Base-by-base conservation (phyloP, 441 rosid species). In the California macrophylla region DNA sequence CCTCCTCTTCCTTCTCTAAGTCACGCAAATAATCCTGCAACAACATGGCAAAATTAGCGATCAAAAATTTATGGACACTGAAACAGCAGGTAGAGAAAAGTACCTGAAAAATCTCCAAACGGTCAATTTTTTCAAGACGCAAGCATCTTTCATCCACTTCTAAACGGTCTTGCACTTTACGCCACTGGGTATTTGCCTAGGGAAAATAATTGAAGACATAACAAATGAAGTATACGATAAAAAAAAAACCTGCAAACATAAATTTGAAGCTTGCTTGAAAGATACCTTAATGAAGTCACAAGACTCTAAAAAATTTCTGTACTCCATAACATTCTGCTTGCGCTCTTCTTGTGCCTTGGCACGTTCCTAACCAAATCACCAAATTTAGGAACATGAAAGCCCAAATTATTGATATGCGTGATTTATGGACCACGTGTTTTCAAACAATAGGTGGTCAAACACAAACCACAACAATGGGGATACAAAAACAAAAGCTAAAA, bases 171-270 rank as follows among this genome's bases (percentile, higher is more conserved):
- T 86, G 91, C 80, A 88, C 84, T 82, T 88, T 88, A 63, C 91
- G 86, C 94, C 93, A 88, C 69, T 88, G 94, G 80, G 83, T 88
- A 77, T 72, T 79, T 47, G 91, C 84, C 94, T 88, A 75, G 52
- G 66, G 65, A 61, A 34, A 54, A 32, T 45, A 24, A 62, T 10
- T 74, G 72, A 67, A 66, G 69, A 75, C 65, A 64, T 52, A 67
- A 21, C 32, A 69, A 58, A 50, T 78, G 16, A 36, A 69, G 21
- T 24, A 56, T 56, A 56, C 64, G 15, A 0, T 47, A 7, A 24
- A 23, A 7, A 24, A 23, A 64, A 58, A 70, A 25, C 64, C 69
- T 16, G 52, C 61, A 66, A 69, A 29, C 16, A 26, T 9, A 63
- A 62, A 71, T 47, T 25, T 25, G 66, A 62, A 70, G 15, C 38